phyloP scores from a whole-genome alignment of 1,139 yeast genomes.

The Dujonia santamariae region DNA sequence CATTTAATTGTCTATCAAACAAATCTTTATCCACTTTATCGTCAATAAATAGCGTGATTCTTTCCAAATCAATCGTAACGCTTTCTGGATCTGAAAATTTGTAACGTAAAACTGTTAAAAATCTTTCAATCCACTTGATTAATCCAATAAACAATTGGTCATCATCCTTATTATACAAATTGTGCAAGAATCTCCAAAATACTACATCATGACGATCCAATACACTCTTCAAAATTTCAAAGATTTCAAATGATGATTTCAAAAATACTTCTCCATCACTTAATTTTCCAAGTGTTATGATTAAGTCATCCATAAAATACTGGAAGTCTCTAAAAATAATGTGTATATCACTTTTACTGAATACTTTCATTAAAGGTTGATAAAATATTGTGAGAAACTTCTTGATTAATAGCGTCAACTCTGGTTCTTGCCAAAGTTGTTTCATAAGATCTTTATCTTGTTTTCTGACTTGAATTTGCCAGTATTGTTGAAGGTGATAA shows the following conservation, averaged over 20 bases:
- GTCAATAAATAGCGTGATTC: conserved; percentile 1
- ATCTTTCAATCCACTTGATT: conserved; percentile 61
- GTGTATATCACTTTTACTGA: conserved; percentile 74
- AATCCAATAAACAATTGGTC: conserved; percentile 68
- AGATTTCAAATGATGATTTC: conserved; percentile 48
- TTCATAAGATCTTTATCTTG: conserved; percentile 74
- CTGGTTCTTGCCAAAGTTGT: conserved; percentile 82
- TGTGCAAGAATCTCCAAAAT: conserved; percentile 72
- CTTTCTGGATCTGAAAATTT: conserved; percentile 54
- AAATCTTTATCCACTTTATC: conserved; percentile 19
- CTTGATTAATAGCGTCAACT: conserved; percentile 65
- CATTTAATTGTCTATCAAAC: conserved; percentile 30
- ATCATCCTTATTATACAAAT: conserved; percentile 70
- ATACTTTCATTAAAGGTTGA: conserved; percentile 76
- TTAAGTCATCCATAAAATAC: conserved; percentile 67
- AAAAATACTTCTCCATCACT: conserved; percentile 48
- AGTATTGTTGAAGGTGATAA: conserved; percentile 56
- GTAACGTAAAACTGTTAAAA: conserved; percentile 56
- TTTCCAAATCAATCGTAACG: conserved; percentile 25
- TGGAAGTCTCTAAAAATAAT: conserved; percentile 73
- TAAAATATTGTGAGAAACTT: conserved; percentile 75
- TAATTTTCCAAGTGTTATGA: conserved; percentile 45
- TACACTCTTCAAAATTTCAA: conserved; percentile 60
- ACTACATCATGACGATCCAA: conserved; percentile 69
- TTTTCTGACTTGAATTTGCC: conserved; percentile 62